A percentile compares a stretch with the other conserved stretches of the same genome.
phyloP scores from a whole-genome alignment of 2,329 filamentous ascomycete genomes.

The Penicillium nordicum region DNA sequence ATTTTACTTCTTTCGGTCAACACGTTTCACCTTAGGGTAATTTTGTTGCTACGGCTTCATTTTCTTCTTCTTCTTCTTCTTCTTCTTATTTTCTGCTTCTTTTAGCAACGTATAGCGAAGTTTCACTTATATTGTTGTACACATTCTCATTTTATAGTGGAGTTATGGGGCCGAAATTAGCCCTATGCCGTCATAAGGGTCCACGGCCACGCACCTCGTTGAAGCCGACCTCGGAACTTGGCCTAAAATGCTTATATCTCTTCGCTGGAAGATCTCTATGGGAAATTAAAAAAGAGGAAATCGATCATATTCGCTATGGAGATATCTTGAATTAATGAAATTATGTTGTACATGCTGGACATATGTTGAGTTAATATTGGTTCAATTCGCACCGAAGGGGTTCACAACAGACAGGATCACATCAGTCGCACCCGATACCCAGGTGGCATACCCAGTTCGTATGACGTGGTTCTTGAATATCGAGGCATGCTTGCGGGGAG shows the following conservation, averaged over 20 bases:
- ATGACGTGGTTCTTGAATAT: background rate
- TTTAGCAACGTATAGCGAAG: background rate
- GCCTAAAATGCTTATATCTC: background rate
- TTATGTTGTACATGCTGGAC: background rate
- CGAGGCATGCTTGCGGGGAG: background rate
- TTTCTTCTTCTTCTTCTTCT: no score
- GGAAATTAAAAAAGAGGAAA: background rate
- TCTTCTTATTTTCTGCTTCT: background rate
- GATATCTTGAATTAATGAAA: background rate
- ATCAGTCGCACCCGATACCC: background rate
- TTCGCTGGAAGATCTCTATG: background rate
- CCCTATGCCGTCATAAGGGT: slow-evolving; percentile 1
- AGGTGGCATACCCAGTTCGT: background rate
- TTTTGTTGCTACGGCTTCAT: background rate
- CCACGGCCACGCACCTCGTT: background rate
- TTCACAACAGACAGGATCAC: background rate
- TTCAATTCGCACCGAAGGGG: background rate
- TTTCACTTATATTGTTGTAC: background rate
- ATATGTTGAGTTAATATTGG: background rate
- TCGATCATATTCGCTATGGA: background rate
- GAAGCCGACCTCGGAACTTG: background rate
- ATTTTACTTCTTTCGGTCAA: background rate
- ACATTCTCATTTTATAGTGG: background rate
- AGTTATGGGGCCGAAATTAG: background rate
- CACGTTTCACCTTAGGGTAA: background rate